These are phyloP conservation scores for Erythrobasidium yunnanense DNA, from an alignment of 768 basidiomycete genomes.

Conservation along the genomic window DNA sequence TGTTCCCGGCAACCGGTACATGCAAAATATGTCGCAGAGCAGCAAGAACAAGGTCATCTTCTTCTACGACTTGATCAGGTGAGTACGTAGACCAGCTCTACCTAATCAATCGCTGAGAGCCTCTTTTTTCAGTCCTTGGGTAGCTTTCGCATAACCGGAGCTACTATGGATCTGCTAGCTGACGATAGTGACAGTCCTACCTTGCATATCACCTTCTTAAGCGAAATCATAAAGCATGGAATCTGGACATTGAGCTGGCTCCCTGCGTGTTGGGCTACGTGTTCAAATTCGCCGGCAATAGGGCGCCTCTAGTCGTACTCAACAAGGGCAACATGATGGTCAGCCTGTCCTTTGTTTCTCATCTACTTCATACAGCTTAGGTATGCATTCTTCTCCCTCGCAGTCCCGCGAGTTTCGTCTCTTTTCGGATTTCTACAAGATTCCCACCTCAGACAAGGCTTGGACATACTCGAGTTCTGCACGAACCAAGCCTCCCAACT, in stretches of 20 bases:
- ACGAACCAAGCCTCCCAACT: constrained; percentile 18
- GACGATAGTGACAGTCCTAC: constrained; percentile 8
- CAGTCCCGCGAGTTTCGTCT: constrained; percentile 10
- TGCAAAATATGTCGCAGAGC: too few species aligned
- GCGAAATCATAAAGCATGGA: constrained; percentile 16
- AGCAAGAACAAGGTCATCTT: neutral
- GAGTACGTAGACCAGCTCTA: neutral
- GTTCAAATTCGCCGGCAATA: constrained; percentile 1
- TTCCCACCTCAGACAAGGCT: constrained; percentile 7
- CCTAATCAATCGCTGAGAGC: neutral
- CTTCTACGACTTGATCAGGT: neutral
- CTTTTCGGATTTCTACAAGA: constrained; percentile 4
- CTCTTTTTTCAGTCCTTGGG: constrained; percentile 15
- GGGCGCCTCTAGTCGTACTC: constrained; percentile 14
- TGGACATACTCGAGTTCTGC: constrained; percentile 17
- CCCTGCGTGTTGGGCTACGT: constrained; percentile 7
- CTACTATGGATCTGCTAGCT: too few species aligned
- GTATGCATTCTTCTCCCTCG: neutral
- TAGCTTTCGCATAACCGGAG: neutral
- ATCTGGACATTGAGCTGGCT: neutral
- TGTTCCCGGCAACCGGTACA: too few species aligned
- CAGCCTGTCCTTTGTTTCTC: neutral
- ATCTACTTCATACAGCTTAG: neutral
- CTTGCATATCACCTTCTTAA: constrained; percentile 11
- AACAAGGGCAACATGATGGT: constrained; percentile 26